Evolutionary conservation across 2,329 filamentous ascomycete species (phyloP).

Genomic region (Talaromyces islandicus): DNA sequence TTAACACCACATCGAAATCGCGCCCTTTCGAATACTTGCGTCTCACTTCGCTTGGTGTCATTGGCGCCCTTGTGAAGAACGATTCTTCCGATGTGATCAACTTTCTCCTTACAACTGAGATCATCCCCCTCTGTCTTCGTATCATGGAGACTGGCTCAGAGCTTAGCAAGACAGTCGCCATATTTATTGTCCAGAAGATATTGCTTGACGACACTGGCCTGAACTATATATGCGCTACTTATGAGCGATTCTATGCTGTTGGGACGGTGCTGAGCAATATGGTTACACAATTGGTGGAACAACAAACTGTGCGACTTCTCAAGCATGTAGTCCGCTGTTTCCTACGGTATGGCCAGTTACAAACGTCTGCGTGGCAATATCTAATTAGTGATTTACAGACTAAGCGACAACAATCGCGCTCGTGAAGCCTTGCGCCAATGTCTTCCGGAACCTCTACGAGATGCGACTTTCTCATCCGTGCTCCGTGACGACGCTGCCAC

Average conservation of each 20-base stretch:
- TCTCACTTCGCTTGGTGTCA: constrained; percentile 90
- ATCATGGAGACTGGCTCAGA: constrained; percentile 99
- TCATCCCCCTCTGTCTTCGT: constrained; percentile 91
- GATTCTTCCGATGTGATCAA: constrained; percentile 98
- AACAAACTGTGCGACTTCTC: constrained; percentile 88
- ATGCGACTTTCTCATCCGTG: constrained; percentile 94
- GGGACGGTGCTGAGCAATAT: constrained; percentile 97
- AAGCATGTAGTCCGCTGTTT: constrained; percentile 99
- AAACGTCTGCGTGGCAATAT: background rate
- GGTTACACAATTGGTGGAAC: constrained; percentile 95
- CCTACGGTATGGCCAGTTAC: constrained; percentile 61
- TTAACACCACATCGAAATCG: constrained; percentile 98
- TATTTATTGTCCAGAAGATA: constrained; percentile 99
- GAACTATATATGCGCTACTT: constrained; percentile 97
- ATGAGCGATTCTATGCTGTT: constrained; percentile 96
- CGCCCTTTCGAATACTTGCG: constrained; percentile 96
- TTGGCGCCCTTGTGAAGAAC: constrained; percentile 96
- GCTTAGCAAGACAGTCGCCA: constrained; percentile 96
- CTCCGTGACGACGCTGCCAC: constrained; percentile 95
- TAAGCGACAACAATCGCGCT: constrained; percentile 93
- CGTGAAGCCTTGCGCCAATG: constrained; percentile 93
- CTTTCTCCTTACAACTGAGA: constrained; percentile 96
- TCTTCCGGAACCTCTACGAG: constrained; percentile 94
- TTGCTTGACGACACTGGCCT: constrained; percentile 92
- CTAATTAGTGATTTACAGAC: constrained; percentile 43